Evolutionary conservation across 495 filamentous ascomycete genomes (phyloP).

Genomic region (Poronia punctata): DNA sequence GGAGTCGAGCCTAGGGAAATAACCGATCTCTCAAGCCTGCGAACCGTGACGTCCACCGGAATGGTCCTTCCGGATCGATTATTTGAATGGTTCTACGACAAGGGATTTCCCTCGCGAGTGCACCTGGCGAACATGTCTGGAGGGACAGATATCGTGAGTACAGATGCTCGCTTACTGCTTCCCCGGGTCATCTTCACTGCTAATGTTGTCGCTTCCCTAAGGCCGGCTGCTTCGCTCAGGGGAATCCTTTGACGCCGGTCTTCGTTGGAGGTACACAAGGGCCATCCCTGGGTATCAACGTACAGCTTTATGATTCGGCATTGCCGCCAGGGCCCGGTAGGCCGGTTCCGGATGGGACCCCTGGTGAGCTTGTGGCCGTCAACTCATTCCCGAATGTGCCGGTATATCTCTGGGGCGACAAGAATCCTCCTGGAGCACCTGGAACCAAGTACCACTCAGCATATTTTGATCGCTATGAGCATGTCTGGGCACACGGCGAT

Average conservation of each 20-base stretch:
- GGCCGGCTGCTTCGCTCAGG: slow-evolving; percentile 60
- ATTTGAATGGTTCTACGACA: slow-evolving; percentile 79
- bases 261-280: slow-evolving; percentile 67
- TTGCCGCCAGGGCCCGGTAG: slow-evolving; percentile 45
- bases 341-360: slow-evolving; percentile 50
- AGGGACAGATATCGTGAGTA: slow-evolving; percentile 62
- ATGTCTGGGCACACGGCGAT: slow-evolving; percentile 78
- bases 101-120: slow-evolving; percentile 56
- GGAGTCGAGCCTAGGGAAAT: slow-evolving; percentile 52
- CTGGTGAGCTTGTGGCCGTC: slow-evolving; percentile 68
- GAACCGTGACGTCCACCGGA: slow-evolving; percentile 59
- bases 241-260: slow-evolving; percentile 63
- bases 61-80: slow-evolving; percentile 70
- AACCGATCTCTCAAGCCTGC: slow-evolving; percentile 52
- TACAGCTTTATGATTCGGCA: slow-evolving; percentile 63
- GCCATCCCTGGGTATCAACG: slow-evolving; percentile 53
- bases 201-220: slow-evolving; percentile 9
- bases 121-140: slow-evolving; percentile 70
- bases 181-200: not conserved
- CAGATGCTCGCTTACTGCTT: not conserved
- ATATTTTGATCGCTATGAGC: slow-evolving; percentile 65
- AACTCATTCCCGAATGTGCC: slow-evolving; percentile 68
- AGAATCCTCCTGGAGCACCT: slow-evolving; percentile 31
- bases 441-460: slow-evolving; percentile 56
- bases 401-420: slow-evolving; percentile 62